Base-by-base conservation (phyloP, 1,284 basidiomycete genomes). In the Puccinia novopanici region DNA sequence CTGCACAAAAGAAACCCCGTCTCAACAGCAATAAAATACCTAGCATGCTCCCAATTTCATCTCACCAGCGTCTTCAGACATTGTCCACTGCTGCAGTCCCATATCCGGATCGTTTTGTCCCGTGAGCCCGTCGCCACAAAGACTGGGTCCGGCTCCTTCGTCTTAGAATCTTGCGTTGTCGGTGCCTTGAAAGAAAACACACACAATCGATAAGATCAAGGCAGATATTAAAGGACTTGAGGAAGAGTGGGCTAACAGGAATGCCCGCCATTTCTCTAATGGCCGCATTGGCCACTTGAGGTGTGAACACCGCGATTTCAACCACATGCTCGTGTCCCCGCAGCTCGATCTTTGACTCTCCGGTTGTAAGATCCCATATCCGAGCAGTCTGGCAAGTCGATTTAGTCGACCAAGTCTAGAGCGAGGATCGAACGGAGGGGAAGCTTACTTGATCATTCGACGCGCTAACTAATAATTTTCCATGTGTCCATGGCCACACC, bases 311-410 rank as follows among this genome's bases (percentile, higher is more conserved):
- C 17, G 92, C 91, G 55, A 90, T 90, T 85, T 95, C 93, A 19
- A 96, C 90, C 27, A 93, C 91, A 85, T 95, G 91, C 72, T 94
- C 93, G 84, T 96, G 94, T 0, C 93, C 94, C 77, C 93, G 88
- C 84, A 96, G 88, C 83, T 95, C 93, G 84, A 89, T 88, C 85
- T 94, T 94, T 52, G 90, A 90, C 84, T 93, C 91, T 24, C 92
- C 93, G 10, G 89, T 90, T 71, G 90, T 86, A 0, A 90, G 88
- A 83, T 96, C 93, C 90, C 92, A 94, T 82, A 95, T 88, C 34
- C 92, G 89, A 45, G 92, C 90, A 42, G 93, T 95, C 92, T 95
- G 85, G 71, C 30, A 55, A 55, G 70, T 81, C n/a, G 0, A 13
- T 42, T 15, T 34, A 12, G 17, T 37, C 30, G 24, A 55, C 40